Conservation (phyloP, 768 basidiomycete species). For the Macrolepiota fuliginosa region DNA sequence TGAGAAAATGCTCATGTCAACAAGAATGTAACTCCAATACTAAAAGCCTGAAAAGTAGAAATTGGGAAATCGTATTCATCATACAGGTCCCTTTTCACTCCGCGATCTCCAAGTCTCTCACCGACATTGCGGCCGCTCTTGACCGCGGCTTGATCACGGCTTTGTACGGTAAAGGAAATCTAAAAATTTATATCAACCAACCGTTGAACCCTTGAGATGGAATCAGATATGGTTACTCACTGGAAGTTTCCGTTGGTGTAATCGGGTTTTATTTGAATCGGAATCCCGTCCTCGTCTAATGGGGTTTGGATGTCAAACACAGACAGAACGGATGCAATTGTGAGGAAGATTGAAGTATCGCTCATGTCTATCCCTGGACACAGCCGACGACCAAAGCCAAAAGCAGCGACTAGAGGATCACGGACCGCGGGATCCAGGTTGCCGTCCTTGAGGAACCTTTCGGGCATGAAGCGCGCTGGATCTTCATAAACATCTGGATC, state of each 20-base stretch:
- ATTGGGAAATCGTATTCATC: not conserved
- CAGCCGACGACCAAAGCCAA: conserved; percentile 17
- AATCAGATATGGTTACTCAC: not conserved
- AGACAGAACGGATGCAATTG: conserved; percentile 12
- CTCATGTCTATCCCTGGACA: conserved; percentile 18
- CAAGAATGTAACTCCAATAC: too few relatives aligned
- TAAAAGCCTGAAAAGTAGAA: not conserved
- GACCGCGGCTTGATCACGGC: conserved; percentile 2
- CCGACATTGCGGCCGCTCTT: not conserved
- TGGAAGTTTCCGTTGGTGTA: not conserved
- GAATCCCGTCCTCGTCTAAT: conserved; percentile 7
- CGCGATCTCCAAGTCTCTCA: not conserved
- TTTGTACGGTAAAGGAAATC: not conserved
- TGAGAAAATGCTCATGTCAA: too few relatives aligned
- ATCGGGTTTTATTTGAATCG: not conserved
- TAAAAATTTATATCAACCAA: not conserved
- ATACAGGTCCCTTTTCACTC: not conserved
- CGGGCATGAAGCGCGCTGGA: conserved; percentile 10
- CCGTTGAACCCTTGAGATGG: too few relatives aligned
- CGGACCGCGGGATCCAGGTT: conserved; percentile 8
- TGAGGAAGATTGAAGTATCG: conserved; percentile 13
- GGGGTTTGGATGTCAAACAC: conserved; percentile 4
- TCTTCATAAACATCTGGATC: conserved; percentile 7
- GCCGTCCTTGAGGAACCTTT: conserved; percentile 15
- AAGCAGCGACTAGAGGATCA: conserved; percentile 10